Evolutionary conservation across 768 basidiomycete genomes (phyloP).

Genomic region (Ephemerocybe angulata): DNA sequence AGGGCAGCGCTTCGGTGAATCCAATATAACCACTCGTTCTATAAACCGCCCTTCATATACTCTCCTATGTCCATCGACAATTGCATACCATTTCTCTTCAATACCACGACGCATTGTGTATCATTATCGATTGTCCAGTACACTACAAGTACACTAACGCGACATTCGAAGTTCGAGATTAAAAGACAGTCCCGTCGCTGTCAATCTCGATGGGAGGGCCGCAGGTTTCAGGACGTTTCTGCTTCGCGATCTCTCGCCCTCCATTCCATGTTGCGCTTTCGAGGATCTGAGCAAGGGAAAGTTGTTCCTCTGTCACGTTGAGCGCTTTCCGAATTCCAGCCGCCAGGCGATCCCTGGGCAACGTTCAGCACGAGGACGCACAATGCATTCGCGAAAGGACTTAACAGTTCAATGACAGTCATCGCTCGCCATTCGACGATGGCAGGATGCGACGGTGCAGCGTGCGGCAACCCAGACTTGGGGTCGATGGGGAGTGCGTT

Average conservation of each 20-base stretch:
- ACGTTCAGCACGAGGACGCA: not conserved
- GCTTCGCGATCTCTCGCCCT: constrained; percentile 86
- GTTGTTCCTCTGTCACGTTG: constrained; percentile 42
- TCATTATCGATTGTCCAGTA: not conserved
- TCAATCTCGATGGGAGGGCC: constrained; percentile 86
- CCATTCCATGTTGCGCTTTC: constrained; percentile 98
- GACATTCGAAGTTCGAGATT: not conserved
- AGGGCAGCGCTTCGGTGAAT: constrained; percentile 10
- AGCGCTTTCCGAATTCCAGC: constrained; percentile 61
- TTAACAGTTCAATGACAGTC: constrained; percentile 89
- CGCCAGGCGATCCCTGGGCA: constrained; percentile 73
- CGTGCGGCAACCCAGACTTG: constrained; percentile 53
- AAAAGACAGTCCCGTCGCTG: constrained; percentile 84
- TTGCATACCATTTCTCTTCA: not conserved
- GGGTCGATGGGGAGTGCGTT: constrained; percentile 49
- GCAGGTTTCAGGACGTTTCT: constrained; percentile 64
- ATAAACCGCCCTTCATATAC: not conserved
- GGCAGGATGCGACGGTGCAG: constrained; percentile 78
- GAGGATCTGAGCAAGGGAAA: constrained; percentile 82
- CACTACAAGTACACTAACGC: not conserved
- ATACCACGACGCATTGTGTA: not conserved
- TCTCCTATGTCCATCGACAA: not conserved
- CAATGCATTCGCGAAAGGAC: constrained; percentile 24
- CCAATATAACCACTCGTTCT: constrained; percentile 6
- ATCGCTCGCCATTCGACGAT: constrained; percentile 96